Evolutionary conservation across 2,329 filamentous ascomycete species (phyloP), one percentile per base, ranked within the genome.

Genomic region (Talaromyces rugulosus): DNA sequence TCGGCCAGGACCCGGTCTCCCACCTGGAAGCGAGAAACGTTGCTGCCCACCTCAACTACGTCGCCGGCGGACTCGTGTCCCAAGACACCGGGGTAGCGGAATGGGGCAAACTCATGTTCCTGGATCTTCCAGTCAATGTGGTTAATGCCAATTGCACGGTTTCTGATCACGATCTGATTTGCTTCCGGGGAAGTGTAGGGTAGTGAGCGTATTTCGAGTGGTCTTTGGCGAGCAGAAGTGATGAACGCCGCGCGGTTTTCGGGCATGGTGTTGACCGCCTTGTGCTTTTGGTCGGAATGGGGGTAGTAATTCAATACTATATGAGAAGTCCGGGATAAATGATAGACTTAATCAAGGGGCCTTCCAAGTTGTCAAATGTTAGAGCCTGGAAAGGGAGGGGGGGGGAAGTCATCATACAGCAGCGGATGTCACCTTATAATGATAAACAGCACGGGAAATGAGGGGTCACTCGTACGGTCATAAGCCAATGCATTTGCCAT

Each of bases 51-150:
- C 40, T 69, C 69, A 9, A 66, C 64, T 30, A 73, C 69, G 40
- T 68, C 66, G 12, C 72, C 72, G 3, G 71, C 68, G 31, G 71
- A 27, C 53, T 72, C 71, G 8, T 56, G 42, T 27, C 71, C 72
- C 5, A 70, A 9, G 59, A 77, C 66, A 44, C 64, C 56, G 6
- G 75, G 74, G 42, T 65, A 55, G 14, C 53, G 28, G 36, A 65
- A 57, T 5, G 75, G 74, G 34, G 65, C 69, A 56, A 59, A 47
- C 71, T 58, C 47, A 16, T 56, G 30, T 4, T 64, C 60, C 36
- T 75, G 71, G 23, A 76, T 70, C 8, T 68, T 67, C 57, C 66
- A 72, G 62, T 80, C 77, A 8, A 70, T 52, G n/a, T 67, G 67
- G 47, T 69, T 69, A 59, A 70, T 65, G 1, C 67, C 65, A 31